phyloP scores from a whole-genome alignment of 768 basidiomycete species.

The Panaeolus papilionaceus region DNA sequence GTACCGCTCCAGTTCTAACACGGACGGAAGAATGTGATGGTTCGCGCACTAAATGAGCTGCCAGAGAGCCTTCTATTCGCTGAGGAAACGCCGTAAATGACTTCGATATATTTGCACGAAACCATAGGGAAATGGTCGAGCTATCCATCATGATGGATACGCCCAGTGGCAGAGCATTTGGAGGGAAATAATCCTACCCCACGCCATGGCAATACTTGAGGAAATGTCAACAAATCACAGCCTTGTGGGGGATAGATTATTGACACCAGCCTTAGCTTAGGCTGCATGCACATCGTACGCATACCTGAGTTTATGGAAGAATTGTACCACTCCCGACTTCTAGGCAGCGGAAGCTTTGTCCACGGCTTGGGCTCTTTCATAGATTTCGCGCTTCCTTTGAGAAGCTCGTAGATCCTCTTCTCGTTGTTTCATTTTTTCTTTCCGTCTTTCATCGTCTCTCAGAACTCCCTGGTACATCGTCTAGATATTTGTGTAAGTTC shows the following conservation, averaged over 20 bases:
- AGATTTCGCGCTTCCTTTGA: constrained; percentile 65
- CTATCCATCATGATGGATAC: background rate
- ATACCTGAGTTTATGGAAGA: background rate
- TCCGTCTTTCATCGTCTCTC: constrained; percentile 83
- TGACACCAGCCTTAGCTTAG: background rate
- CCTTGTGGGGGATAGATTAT: background rate
- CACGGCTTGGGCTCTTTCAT: constrained; percentile 58
- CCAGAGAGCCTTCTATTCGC: background rate
- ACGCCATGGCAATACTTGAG: background rate
- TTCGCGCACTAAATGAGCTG: background rate
- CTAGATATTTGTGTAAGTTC: constrained; percentile 45
- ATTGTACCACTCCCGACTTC: background rate
- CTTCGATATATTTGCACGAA: background rate
- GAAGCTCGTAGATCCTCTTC: constrained; percentile 69
- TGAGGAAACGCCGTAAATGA: background rate
- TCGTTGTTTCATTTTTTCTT: constrained; percentile 71
- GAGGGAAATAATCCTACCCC: background rate
- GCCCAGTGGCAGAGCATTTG: background rate
- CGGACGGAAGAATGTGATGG: background rate
- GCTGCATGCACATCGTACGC: background rate
- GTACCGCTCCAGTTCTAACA: background rate
- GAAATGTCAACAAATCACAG: background rate
- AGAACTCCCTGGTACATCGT: constrained; percentile 92
- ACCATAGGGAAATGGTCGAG: background rate
- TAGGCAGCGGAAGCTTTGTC: constrained; percentile 27